phyloP scores from a whole-genome alignment of 2,329 filamentous ascomycete species.

The Venturia oleaginea region DNA sequence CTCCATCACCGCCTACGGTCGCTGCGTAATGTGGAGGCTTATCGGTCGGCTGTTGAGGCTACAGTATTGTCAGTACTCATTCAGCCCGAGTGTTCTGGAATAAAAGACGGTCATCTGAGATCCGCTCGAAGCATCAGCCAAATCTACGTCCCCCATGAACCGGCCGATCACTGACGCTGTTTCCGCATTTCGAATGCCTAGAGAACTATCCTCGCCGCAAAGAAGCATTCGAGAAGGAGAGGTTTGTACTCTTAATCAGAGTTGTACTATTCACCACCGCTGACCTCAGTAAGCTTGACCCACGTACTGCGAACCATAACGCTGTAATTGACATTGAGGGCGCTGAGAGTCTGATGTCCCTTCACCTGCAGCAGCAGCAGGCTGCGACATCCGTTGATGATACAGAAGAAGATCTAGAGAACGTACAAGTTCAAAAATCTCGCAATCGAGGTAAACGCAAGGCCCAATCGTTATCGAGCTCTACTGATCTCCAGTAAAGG shows the following conservation, averaged over 20 bases:
- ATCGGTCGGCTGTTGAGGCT: conserved; percentile 16
- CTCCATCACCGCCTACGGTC: conserved; percentile 15
- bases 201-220: conserved; percentile 16
- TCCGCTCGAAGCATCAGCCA: conserved; percentile 15
- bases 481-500: conserved; percentile 15
- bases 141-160: conserved; percentile 16
- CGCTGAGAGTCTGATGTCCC: conserved; percentile 17
- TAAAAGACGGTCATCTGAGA: conserved; percentile 16
- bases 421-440: conserved; percentile 15
- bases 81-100: conserved; percentile 15
- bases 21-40: too few species aligned
- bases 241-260: conserved; percentile 17
- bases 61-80: conserved; percentile 17
- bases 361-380: conserved; percentile 17
- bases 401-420: conserved; percentile 18
- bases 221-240: conserved; percentile 15
- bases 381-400: conserved; percentile 15
- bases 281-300: conserved; percentile 16
- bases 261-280: conserved; percentile 15
- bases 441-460: conserved; percentile 15
- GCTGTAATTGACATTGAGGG: conserved; percentile 16
- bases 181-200: conserved; percentile 18
- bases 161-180: conserved; percentile 16
- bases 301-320: conserved; percentile 16
- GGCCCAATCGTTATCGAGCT: conserved; percentile 14